Evolutionary conservation across 2,329 filamentous ascomycete genomes (phyloP), one percentile per base, ranked within the genome.

Genomic region (Colletotrichum paranaense): DNA sequence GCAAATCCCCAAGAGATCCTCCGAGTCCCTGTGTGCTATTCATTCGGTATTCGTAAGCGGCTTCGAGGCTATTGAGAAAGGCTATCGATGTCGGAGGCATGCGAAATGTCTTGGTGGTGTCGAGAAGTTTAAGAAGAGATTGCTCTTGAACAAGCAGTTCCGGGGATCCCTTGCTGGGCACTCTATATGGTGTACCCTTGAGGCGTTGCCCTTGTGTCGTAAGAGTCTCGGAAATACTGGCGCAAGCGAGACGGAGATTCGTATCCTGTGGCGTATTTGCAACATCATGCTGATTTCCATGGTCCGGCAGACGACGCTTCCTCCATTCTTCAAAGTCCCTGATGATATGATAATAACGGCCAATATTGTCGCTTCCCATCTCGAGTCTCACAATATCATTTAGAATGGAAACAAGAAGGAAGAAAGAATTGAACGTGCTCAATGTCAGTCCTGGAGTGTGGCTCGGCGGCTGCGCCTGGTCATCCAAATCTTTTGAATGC

Each of bases 371-470:
- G 1, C 60, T 42, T 9, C 38, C 2, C 12, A 55, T 62, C 11
- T 19, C 16, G 3, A 59, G 19, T 28, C 60, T 57, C 2, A 53
- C 3, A 14, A 65, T 5, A 7, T 65, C 59, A 6, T 65, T 70
- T 1, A 70, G 28, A 28, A 65, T 52, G 1, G 16, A 28, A 24
- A 52, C 55, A 4, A 65, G 28, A 11, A 65, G 35, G 11, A 59
- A 24, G 12, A 65, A 35, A 0, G n/a, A 42, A 24, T 70, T 70
- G 30, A 64, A 70, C 11, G 42, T 65, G 38, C 67, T 70, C 28
- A 65, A n/a, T 3, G 65, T 16, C 12, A 32, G 67, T 9, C 58
- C 59, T 12, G 67, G 67, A 35, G 19, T 32, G 8, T 19, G 42
- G 19, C 8, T 30, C 5, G 49, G 16, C 5, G 22, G 32, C 19